A percentile compares a stretch with the other conserved stretches of the same genome.
Evolutionary conservation across 345 rosid species (phyloP).

Genomic region (Mallotus nudiflorus): DNA sequence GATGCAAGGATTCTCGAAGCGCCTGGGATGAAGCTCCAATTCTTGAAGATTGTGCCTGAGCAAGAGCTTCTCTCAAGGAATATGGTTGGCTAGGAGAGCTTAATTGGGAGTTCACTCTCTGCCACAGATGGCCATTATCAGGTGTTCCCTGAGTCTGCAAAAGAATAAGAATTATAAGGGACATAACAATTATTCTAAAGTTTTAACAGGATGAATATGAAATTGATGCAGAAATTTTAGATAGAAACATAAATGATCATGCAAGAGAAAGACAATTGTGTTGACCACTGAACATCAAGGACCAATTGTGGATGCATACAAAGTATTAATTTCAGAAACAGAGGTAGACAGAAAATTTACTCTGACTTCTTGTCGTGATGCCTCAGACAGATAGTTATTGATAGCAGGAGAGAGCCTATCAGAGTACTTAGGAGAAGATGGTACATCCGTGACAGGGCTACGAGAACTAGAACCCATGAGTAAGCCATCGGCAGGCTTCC

Average conservation of each 20-base stretch:
- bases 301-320: not conserved
- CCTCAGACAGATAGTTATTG: slow-evolving; percentile 91
- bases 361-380: slow-evolving; percentile 96
- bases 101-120: slow-evolving; percentile 94
- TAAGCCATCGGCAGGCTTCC: slow-evolving; percentile 85
- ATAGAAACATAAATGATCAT: not conserved
- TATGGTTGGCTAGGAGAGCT: slow-evolving; percentile 99
- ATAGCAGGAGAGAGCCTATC: slow-evolving; percentile 98
- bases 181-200: not conserved
- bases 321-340: not conserved
- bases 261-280: slow-evolving; percentile 2
- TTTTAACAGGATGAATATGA: too few species aligned
- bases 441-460: slow-evolving; percentile 77
- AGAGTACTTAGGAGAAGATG: slow-evolving; percentile 93
- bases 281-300: slow-evolving; percentile 9
- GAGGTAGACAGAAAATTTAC: slow-evolving; percentile 37
- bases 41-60: slow-evolving; percentile 98
- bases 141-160: slow-evolving; percentile 92
- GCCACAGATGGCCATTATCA: slow-evolving; percentile 89
- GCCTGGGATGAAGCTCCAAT: slow-evolving; percentile 99
- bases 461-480: slow-evolving; percentile 88
- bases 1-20: slow-evolving; percentile 93
- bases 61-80: slow-evolving; percentile 96
- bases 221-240: too few species aligned
- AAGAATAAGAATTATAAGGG: slow-evolving; percentile 17